Evolutionary conservation across 1,284 basidiomycete species (phyloP).

Genomic region (Heterobasidion irregulare): DNA sequence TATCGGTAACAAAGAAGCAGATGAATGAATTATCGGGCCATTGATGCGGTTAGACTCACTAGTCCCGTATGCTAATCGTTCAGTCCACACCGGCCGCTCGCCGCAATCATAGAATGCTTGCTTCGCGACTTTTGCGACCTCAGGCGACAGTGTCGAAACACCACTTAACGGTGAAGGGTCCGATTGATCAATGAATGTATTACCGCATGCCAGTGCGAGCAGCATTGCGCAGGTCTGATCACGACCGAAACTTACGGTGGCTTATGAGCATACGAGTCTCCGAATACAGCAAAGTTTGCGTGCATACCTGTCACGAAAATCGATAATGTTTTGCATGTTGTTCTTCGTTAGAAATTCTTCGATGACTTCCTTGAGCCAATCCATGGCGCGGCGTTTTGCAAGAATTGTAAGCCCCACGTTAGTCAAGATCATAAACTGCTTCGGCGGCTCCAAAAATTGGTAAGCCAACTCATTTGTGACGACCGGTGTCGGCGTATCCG

Average conservation of each 20-base stretch:
- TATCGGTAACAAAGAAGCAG: background rate
- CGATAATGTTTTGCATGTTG: slow-evolving; percentile 60
- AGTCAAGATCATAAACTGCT: slow-evolving; percentile 81
- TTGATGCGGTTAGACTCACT: slow-evolving; percentile 28
- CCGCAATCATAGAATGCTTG: slow-evolving; percentile 81
- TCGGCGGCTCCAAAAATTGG: slow-evolving; percentile 66
- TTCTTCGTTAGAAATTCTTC: slow-evolving; percentile 65
- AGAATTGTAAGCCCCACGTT: slow-evolving; percentile 80
- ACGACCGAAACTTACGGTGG: slow-evolving; percentile 65
- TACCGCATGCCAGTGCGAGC: slow-evolving; percentile 72
- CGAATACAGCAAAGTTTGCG: slow-evolving; percentile 4
- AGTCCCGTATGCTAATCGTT: slow-evolving; percentile 63
- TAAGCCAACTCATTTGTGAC: slow-evolving; percentile 74
- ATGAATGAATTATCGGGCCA: too few relatives aligned
- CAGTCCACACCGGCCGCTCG: slow-evolving; percentile 72
- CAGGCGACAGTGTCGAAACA: slow-evolving; percentile 45
- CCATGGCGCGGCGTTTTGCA: slow-evolving; percentile 77
- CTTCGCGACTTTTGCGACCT: slow-evolving; percentile 63
- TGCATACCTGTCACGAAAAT: slow-evolving; percentile 62
- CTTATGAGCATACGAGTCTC: background rate
- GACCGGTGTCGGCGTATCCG: slow-evolving; percentile 38
- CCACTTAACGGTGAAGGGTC: slow-evolving; percentile 39
- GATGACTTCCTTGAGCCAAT: slow-evolving; percentile 69
- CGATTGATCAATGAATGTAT: slow-evolving; percentile 56
- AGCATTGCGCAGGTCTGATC: slow-evolving; percentile 91